A percentile compares a stretch with the other conserved stretches of the same genome.
phyloP scores from a whole-genome alignment of 495 filamentous ascomycete species.

The Lepidopterella palustris region DNA sequence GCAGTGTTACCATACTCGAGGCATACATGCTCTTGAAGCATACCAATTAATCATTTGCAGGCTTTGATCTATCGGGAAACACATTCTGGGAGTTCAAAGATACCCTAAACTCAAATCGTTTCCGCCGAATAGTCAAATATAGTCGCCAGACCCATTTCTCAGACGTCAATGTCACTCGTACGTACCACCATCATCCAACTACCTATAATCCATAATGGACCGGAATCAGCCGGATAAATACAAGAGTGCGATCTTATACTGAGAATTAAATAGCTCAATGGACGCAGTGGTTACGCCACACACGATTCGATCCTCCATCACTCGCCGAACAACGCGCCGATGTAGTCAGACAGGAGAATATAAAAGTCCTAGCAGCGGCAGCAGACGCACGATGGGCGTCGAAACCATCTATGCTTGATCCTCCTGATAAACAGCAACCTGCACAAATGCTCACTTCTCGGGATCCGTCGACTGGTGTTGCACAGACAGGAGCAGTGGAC shows the following conservation, averaged over 20 bases:
- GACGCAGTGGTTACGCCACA: conserved; percentile 95
- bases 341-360: conserved; percentile 54
- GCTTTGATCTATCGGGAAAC: conserved; percentile 79
- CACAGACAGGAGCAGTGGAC: conserved; percentile 21
- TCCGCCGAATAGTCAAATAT: conserved; percentile 63
- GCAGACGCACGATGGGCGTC: conserved; percentile 84
- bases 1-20: background rate
- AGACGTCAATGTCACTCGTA: conserved; percentile 59
- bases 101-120: conserved; percentile 45
- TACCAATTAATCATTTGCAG: conserved; percentile 48
- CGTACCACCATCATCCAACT: conserved; percentile 6
- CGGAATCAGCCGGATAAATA: background rate
- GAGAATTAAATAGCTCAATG: conserved; percentile 56
- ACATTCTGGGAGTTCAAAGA: conserved; percentile 93
- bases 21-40: background rate
- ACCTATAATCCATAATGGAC: background rate
- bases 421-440: conserved; percentile 46
- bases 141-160: conserved; percentile 53
- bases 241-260: background rate
- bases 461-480: conserved; percentile 32
- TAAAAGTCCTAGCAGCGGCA: conserved; percentile 67
- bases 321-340: conserved; percentile 71
- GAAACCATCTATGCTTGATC: conserved; percentile 60
- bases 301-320: conserved; percentile 61
- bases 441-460: conserved; percentile 35